Evolutionary conservation across 2,329 filamentous ascomycete species (phyloP).

Genomic region (Fusarium tuaranense): DNA sequence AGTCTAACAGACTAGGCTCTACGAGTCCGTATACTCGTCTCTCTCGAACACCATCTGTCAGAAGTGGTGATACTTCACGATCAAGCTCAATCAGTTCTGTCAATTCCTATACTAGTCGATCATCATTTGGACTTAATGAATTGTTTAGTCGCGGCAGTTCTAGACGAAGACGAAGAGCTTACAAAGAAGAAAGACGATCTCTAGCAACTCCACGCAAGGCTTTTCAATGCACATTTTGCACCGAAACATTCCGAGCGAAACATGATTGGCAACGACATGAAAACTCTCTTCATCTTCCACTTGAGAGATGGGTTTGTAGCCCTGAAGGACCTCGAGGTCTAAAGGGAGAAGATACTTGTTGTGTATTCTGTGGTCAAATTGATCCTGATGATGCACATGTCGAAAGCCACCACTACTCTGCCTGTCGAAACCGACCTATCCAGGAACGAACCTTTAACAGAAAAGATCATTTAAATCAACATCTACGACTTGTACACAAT

Average conservation of each 20-base stretch:
- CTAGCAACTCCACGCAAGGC: slow-evolving; percentile 30
- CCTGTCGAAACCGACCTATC: slow-evolving; percentile 62
- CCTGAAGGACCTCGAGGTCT: slow-evolving; percentile 49
- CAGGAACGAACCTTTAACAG: slow-evolving; percentile 58
- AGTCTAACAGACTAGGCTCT: slow-evolving; percentile 19
- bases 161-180: slow-evolving; percentile 28
- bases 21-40: slow-evolving; percentile 31
- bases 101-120: slow-evolving; percentile 29
- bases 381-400: slow-evolving; percentile 50
- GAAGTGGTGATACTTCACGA: slow-evolving; percentile 24
- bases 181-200: slow-evolving; percentile 30
- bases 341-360: slow-evolving; percentile 50
- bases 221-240: slow-evolving; percentile 60
- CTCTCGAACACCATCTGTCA: slow-evolving; percentile 23
- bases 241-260: slow-evolving; percentile 57
- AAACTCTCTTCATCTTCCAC: slow-evolving; percentile 57
- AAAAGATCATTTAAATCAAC: slow-evolving; percentile 57
- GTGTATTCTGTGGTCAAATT: slow-evolving; percentile 52
- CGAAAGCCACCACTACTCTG: slow-evolving; percentile 51
- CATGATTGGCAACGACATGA: slow-evolving; percentile 64
- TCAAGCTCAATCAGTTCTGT: slow-evolving; percentile 38
- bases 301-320: slow-evolving; percentile 59
- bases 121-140: slow-evolving; percentile 28
- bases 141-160: slow-evolving; percentile 30
- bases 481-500: slow-evolving; percentile 55